A percentile compares a stretch with the other conserved stretches of the same genome.
phyloP scores from a whole-genome alignment of 2,329 filamentous ascomycete species.

The Mycosphaerella arachidis region DNA sequence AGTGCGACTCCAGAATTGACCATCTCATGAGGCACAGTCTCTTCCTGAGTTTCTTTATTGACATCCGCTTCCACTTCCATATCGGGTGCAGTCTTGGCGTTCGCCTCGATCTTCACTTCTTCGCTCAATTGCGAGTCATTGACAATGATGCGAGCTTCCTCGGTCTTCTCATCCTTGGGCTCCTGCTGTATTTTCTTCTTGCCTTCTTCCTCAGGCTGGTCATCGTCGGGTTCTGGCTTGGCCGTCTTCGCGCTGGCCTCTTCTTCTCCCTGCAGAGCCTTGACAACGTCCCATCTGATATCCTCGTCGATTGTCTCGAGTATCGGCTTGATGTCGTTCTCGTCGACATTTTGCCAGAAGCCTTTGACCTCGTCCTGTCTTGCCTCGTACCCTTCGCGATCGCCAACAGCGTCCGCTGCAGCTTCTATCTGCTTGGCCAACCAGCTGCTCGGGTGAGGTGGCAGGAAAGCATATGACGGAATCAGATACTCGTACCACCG shows the following conservation, averaged over 20 bases:
- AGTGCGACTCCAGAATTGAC: neutral
- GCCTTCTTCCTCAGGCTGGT: conserved; percentile 27
- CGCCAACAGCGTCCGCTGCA: conserved; percentile 66
- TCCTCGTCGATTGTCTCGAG: conserved; percentile 58
- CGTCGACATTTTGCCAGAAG: conserved; percentile 81
- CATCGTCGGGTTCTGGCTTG: conserved; percentile 34
- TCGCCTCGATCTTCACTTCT: conserved; percentile 3
- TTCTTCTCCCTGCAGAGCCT: conserved; percentile 50
- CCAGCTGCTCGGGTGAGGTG: conserved; percentile 83
- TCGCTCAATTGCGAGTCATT: conserved; percentile 18
- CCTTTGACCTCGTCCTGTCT: conserved; percentile 71
- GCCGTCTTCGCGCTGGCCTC: conserved; percentile 31
- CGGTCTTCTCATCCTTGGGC: conserved; percentile 25
- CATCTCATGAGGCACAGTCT: neutral
- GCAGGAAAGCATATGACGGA: conserved; percentile 86
- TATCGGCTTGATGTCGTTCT: conserved; percentile 70
- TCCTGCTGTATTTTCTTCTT: conserved; percentile 10
- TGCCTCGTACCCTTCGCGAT: conserved; percentile 62
- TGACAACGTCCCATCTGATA: conserved; percentile 58
- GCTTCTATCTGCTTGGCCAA: conserved; percentile 80
- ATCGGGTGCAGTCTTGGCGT: conserved; percentile 2
- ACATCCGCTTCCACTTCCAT: conserved; percentile 6
- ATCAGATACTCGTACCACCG: conserved; percentile 97
- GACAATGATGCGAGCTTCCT: conserved; percentile 31
- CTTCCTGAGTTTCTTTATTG: conserved; percentile 5